These are phyloP conservation scores for Rosa lucieae DNA, from an alignment of 306 rosid genomes.

Conservation along the genomic window DNA sequence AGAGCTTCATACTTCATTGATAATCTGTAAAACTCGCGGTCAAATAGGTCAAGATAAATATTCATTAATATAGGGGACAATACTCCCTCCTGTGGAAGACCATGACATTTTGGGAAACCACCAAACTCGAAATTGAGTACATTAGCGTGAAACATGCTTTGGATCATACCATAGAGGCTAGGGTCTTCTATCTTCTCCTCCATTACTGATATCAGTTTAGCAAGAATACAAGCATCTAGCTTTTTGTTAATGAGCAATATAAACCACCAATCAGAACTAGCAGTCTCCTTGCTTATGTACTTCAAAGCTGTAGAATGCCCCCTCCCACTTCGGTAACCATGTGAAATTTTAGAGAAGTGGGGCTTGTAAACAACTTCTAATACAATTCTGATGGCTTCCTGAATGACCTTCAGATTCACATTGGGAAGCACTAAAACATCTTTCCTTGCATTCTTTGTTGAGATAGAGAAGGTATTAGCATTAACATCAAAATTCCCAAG, in stretches of 20 bases:
- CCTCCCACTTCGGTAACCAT: constrained; percentile 86
- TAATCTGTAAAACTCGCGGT: constrained; percentile 73
- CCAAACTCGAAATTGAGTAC: constrained; percentile 87
- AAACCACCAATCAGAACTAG: constrained; percentile 82
- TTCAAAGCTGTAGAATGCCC: constrained; percentile 66
- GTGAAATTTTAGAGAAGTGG: constrained; percentile 76
- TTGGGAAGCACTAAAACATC: constrained; percentile 74
- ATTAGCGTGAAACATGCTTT: constrained; percentile 62
- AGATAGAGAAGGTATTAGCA: constrained; percentile 54
- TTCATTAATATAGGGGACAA: constrained; percentile 82
- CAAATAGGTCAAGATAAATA: constrained; percentile 80
- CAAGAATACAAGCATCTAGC: constrained; percentile 53
- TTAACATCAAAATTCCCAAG: constrained; percentile 53
- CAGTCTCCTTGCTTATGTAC: constrained; percentile 64
- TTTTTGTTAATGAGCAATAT: constrained; percentile 56
- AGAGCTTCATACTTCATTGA: constrained; percentile 84
- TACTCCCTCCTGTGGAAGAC: constrained; percentile 92
- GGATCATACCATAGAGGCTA: constrained; percentile 43
- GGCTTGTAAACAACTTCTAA: constrained; percentile 83
- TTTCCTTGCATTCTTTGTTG: constrained; percentile 52
- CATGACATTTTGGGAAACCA: constrained; percentile 83
- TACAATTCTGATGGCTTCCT: constrained; percentile 77
- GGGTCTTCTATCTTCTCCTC: constrained; percentile 79
- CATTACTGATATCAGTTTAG: constrained; percentile 54
- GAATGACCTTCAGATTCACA: constrained; percentile 65